Evolutionary conservation across 768 basidiomycete species (phyloP), one percentile per base, ranked within the genome.

Genomic region (Agrocybe pediades): DNA sequence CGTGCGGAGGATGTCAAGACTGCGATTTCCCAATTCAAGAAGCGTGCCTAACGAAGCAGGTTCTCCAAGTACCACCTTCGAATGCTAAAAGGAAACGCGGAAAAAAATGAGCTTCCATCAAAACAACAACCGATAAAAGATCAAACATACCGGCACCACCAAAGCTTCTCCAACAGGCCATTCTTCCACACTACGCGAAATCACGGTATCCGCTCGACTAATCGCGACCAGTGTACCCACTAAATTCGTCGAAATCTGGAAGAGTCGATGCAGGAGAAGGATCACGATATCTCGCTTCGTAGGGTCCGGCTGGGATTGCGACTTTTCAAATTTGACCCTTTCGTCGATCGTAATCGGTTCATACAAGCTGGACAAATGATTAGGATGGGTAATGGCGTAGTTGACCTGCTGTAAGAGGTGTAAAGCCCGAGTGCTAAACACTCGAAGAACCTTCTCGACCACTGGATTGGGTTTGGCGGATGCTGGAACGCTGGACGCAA

Each of bases 371-470:
- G 88, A 85, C 11, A 97, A 79, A 61, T 94, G 88, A 62, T 95
- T 90, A 6, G 95, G 95, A 68, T 98, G 95, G 0, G 92, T 88
- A 43, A 96, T 77, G 0, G 92, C 90, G 59, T 95, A 94, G 68
- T 94, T 95, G 56, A 97, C 71, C 58, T 94, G 90, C 64, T 94
- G 92, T 1, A 97, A 76, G 21, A 96, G 81, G 26, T 84, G 74
- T 17, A 95, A 70, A 0, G 88, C 85, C 55, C 83, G 84, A 0
- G 75, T 75, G 2, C 85, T 82, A 67, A 92, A 94, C 16, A 82
- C 83, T 0, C 78, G 77, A 40, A 94, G 76, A 6, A 92, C 82
- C 59, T 82, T 85, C 48, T 79, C 79, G 16, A 86, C 78, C 2
- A 80, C 79, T 6, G 77, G 73, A 56, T 80, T 77, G 45, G 74